phyloP scores from a whole-genome alignment of 1,139 yeast species.

The Nakaseomyces glabratus region DNA sequence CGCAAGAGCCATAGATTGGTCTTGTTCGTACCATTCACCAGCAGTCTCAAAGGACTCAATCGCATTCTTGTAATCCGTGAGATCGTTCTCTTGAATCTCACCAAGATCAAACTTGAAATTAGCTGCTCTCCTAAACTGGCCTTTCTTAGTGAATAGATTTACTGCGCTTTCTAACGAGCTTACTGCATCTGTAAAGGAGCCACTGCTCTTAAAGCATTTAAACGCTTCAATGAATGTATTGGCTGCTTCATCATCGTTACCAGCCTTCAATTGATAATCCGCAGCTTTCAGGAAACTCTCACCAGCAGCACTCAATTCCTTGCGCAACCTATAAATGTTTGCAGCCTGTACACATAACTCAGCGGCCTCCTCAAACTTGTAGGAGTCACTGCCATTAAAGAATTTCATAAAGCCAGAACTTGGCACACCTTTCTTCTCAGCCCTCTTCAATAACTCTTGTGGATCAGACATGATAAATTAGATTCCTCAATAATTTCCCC shows the following conservation, averaged over 20 bases:
- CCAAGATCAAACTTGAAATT: slow-evolving; percentile 88
- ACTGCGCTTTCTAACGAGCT: slow-evolving; percentile 69
- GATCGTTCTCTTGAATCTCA: slow-evolving; percentile 67
- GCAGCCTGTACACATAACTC: slow-evolving; percentile 89
- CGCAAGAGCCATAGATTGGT: slow-evolving; percentile 84
- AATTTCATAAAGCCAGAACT: slow-evolving; percentile 66
- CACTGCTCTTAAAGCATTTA: slow-evolving; percentile 69
- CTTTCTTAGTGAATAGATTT: slow-evolving; percentile 74
- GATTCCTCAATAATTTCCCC: too few relatives aligned
- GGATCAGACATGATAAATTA: slow-evolving; percentile 24
- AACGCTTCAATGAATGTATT: slow-evolving; percentile 85
- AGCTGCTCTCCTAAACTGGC: slow-evolving; percentile 95
- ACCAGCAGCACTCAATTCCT: slow-evolving; percentile 67
- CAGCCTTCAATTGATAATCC: slow-evolving; percentile 62
- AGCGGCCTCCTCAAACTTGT: slow-evolving; percentile 80
- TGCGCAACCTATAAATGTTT: slow-evolving; percentile 67
- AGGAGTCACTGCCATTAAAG: slow-evolving; percentile 49
- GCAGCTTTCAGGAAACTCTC: slow-evolving; percentile 81
- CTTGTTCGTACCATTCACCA: slow-evolving; percentile 92
- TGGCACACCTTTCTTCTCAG: slow-evolving; percentile 64
- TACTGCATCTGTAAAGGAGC: slow-evolving; percentile 69
- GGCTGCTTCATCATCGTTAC: slow-evolving; percentile 84
- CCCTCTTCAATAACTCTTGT: slow-evolving; percentile 34
- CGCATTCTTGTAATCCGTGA: slow-evolving; percentile 61
- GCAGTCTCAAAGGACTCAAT: slow-evolving; percentile 79